These are phyloP conservation scores for Pulchroboletus neoregius DNA, from an alignment of 1,284 basidiomycete genomes.

Conservation along the genomic window DNA sequence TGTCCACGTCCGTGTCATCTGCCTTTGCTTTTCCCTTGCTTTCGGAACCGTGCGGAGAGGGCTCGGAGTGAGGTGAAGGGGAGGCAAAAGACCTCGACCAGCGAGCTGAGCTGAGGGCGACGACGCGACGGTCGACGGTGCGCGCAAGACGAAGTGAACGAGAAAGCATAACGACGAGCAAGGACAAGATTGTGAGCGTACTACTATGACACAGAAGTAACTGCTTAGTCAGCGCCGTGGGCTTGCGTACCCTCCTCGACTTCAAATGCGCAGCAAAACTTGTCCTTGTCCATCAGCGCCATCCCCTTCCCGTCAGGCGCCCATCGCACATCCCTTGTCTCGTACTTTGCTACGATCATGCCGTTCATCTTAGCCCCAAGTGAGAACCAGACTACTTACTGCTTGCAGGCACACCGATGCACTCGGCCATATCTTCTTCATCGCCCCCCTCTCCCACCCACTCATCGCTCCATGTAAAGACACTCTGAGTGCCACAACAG, in stretches of 20 bases:
- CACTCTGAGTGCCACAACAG: constrained; percentile 63
- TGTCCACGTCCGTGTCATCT: constrained; percentile 25
- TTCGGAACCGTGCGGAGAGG: constrained; percentile 21
- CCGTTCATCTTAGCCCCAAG: constrained; percentile 1
- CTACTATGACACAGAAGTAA: background rate
- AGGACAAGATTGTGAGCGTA: background rate
- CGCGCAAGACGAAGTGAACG: constrained; percentile 32
- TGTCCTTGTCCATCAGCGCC: constrained; percentile 64
- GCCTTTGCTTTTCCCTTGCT: constrained; percentile 42
- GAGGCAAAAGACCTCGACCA: constrained; percentile 41
- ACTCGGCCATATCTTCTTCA: constrained; percentile 74
- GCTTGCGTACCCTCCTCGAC: constrained; percentile 47
- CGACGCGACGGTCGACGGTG: constrained; percentile 20
- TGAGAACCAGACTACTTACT: constrained; percentile 42
- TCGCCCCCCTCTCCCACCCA: constrained; percentile 56
- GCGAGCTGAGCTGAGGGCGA: constrained; percentile 12
- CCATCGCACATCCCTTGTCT: constrained; percentile 65
- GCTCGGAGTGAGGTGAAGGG: constrained; percentile 34
- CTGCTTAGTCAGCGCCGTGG: constrained; percentile 30
- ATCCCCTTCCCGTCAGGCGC: constrained; percentile 81
- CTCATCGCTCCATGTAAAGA: constrained; percentile 82
- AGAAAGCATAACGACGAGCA: constrained; percentile 23
- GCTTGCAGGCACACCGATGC: constrained; percentile 75
- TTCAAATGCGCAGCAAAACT: constrained; percentile 82
- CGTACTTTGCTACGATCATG: constrained; percentile 52